These are phyloP conservation scores for Erigeron philadelphicus DNA, from an alignment of 140 eudicot genomes.

Conservation along the genomic window DNA sequence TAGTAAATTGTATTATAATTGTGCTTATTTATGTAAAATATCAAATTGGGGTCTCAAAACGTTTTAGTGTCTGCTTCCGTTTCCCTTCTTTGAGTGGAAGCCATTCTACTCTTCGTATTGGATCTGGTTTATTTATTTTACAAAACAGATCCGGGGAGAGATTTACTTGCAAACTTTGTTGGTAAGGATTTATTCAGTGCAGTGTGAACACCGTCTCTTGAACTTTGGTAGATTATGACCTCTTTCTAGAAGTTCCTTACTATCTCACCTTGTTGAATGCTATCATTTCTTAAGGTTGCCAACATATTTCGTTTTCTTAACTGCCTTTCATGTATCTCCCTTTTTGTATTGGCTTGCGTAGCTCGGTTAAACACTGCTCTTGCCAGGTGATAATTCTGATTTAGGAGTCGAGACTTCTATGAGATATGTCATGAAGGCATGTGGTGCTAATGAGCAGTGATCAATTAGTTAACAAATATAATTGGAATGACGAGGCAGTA, in stretches of 20 bases:
- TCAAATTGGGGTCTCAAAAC: not conserved
- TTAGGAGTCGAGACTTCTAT: not conserved
- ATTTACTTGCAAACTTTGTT: constrained; percentile 21
- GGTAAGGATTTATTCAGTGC: constrained; percentile 22
- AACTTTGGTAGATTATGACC: not conserved
- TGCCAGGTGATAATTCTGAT: not conserved
- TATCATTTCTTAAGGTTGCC: not conserved
- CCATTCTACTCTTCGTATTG: not conserved
- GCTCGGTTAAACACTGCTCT: not conserved
- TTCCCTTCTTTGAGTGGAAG: not conserved
- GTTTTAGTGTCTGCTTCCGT: not conserved
- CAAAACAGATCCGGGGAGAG: constrained; percentile 23
- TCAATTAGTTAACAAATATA: not conserved
- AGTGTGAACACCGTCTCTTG: constrained; percentile 2
- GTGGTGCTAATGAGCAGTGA: not conserved
- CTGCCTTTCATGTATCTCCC: not conserved
- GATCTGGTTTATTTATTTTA: not conserved
- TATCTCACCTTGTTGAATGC: constrained; percentile 1
- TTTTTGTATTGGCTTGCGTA: not conserved
- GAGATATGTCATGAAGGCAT: no score
- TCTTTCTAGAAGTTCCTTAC: not conserved
- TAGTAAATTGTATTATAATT: not conserved
- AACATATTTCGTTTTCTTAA: not conserved
- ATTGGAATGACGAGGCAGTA: not conserved
- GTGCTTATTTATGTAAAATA: not conserved